phyloP scores from a whole-genome alignment of 192 early-diverging fungal genomes.

The Coemansia erecta region DNA sequence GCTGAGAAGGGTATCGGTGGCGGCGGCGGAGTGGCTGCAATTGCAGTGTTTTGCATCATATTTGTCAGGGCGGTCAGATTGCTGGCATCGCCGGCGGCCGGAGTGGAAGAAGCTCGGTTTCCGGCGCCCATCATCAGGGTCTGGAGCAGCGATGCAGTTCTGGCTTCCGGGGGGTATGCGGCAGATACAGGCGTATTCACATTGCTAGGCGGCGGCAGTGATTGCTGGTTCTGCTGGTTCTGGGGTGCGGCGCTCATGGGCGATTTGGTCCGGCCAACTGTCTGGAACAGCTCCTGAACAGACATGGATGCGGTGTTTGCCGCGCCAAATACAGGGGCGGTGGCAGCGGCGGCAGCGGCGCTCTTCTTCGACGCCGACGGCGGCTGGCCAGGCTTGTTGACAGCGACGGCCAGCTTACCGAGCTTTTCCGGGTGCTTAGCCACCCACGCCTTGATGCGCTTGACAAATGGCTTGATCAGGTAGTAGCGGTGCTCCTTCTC shows the following conservation, averaged over 20 bases:
- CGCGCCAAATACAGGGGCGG: neutral
- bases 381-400: constrained; percentile 21
- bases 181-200: too few relatives aligned
- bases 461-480: constrained; percentile 72
- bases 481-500: constrained; percentile 63
- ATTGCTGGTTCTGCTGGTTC: neutral
- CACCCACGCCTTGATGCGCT: constrained; percentile 45
- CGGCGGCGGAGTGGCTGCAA: constrained; percentile 21
- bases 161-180: constrained; percentile 7
- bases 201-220: neutral
- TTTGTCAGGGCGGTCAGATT: constrained; percentile 45
- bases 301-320: constrained; percentile 15
- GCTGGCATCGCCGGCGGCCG: constrained; percentile 11
- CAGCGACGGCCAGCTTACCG: constrained; percentile 20
- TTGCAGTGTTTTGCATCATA: constrained; percentile 50
- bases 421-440: constrained; percentile 32
- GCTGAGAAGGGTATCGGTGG: neutral
- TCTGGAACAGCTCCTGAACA: constrained; percentile 42
- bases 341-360: neutral
- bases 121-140: constrained; percentile 46
- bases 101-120: constrained; percentile 11
- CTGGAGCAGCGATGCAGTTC: constrained; percentile 49
- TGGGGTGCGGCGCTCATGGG: neutral
- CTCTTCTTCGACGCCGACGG: neutral
- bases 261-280: constrained; percentile 27